Conservation (phyloP, 148 eudicot genomes). For the Polygonum maritimum region DNA sequence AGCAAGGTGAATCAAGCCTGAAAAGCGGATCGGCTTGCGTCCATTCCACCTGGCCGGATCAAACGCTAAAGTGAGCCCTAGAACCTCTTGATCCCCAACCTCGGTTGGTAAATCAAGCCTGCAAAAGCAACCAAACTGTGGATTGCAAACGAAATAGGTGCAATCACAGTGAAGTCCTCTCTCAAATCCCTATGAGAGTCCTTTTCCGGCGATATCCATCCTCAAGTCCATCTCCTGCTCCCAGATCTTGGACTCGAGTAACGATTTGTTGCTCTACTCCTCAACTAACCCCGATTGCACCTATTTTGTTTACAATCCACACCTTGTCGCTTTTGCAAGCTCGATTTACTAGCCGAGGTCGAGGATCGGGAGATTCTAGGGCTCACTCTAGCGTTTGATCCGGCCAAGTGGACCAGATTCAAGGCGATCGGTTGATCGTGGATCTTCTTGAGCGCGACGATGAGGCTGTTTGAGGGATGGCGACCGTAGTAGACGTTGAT, state of each 20-base stretch:
- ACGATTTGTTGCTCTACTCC: conserved; percentile 1
- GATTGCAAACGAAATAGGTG: too few species aligned
- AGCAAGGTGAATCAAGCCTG: too few species aligned
- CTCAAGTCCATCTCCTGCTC: background rate
- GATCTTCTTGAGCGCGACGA: too few species aligned
- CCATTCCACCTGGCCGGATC: too few species aligned
- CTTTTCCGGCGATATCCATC: background rate
- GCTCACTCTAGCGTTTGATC: background rate
- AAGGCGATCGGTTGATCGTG: background rate
- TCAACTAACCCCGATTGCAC: background rate
- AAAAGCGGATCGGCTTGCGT: too few species aligned
- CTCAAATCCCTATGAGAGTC: background rate
- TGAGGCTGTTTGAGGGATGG: too few species aligned
- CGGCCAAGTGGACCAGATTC: background rate
- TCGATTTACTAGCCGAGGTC: background rate
- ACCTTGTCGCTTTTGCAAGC: background rate
- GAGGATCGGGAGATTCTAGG: background rate
- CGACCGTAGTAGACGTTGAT: too few species aligned
- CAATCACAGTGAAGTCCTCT: background rate
- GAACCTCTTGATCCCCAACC: too few species aligned
- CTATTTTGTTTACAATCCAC: background rate
- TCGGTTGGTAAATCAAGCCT: too few species aligned
- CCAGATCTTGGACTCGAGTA: background rate
- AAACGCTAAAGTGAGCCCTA: too few species aligned
- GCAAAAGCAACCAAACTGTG: too few species aligned